Evolutionary conservation across 1,284 basidiomycete species (phyloP), one percentile per base, ranked within the genome.

Genomic region (Cryptococcus sp.): DNA sequence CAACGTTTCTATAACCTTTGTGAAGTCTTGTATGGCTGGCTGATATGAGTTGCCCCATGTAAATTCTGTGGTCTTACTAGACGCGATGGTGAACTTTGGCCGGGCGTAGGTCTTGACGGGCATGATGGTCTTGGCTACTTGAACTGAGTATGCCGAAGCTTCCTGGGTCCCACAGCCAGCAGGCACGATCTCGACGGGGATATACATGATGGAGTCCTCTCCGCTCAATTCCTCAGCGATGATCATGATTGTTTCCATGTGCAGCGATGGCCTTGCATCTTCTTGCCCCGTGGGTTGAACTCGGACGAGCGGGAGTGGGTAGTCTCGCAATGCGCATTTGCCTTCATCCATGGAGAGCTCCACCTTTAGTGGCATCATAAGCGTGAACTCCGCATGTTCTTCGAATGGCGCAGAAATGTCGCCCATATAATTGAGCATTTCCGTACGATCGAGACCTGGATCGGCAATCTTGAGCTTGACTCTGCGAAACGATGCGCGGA

Each of bases 11-110:
- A 98, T 75, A 22, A 95, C 84, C 46, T 87, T 85, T 81, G 89
- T 87, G 48, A 98, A 78, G 71, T 98, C 95, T 69, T 94, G 90
- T 20, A 92, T 88, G 3, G 88, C 88, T 16, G 93, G 87, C 59
- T 87, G 85, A 65, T 94, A 90, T 61, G 93, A 95, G 54, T 93
- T 86, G 31, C 91, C 91, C 94, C 94, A 98, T 5, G 88, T 86
- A 56, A 97, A 84, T 53, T 87, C 85, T 0, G 91, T 91, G 5
- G 88, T 84, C 35, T 82, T 83, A 11, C 84, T 81, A 0, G 89
- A 86, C 22, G 82, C 80, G 35, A 95, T 83, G 22, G 84, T 82
- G 66, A 98, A 82, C 27, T 80, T 79, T 4, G 93, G 89, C 46
- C 85, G 84, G 3, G 91, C 91, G 73, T 95, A 98, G 22, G 88